Conservation (phyloP, 371 early-diverging fungal genomes). For the Syncephalastrum racemosum region DNA sequence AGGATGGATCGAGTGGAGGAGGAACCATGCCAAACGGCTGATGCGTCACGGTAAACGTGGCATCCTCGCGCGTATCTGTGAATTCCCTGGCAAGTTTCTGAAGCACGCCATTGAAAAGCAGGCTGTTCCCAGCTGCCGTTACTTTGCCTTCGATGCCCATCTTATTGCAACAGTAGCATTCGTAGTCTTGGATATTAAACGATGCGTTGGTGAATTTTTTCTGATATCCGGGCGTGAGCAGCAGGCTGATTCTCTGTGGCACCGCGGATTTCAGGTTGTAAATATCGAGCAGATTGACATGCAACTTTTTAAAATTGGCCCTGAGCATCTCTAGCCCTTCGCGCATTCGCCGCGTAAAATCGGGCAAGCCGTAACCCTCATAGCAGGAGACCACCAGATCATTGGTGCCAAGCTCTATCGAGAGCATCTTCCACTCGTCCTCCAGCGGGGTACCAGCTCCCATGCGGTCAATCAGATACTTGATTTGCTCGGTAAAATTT, state of each 20-base stretch:
- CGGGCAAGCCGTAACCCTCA: conserved; percentile 4
- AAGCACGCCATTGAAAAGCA: too few species aligned
- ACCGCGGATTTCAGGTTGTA: conserved; percentile 2
- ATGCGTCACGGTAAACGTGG: conserved; percentile 19
- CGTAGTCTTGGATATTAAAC: conserved; percentile 24
- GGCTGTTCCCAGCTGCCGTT: too few species aligned
- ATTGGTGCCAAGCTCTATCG: conserved; percentile 33
- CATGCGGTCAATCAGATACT: conserved; percentile 27
- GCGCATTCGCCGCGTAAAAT: conserved; percentile 11
- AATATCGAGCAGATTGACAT: conserved; percentile 8
- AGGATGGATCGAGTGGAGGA: too few species aligned
- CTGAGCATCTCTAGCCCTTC: conserved; percentile 11
- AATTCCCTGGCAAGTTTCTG: too few species aligned
- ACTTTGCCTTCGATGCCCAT: too few species aligned
- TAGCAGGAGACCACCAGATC: conserved; percentile 32
- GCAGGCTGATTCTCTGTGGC: conserved; percentile 7
- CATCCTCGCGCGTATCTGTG: background rate
- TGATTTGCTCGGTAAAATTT: conserved; percentile 25
- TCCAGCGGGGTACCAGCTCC: conserved; percentile 18
- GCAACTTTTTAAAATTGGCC: conserved; percentile 16
- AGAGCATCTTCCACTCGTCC: conserved; percentile 35
- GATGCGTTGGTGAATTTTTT: conserved; percentile 21
- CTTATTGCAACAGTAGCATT: conserved; percentile 31
- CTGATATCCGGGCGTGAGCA: conserved; percentile 18
- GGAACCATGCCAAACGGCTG: conserved; percentile 18